A percentile compares a stretch with the other conserved stretches of the same genome.
phyloP scores from a whole-genome alignment of 2,329 filamentous ascomycete genomes.

The Phyllosticta citrichinensis region DNA sequence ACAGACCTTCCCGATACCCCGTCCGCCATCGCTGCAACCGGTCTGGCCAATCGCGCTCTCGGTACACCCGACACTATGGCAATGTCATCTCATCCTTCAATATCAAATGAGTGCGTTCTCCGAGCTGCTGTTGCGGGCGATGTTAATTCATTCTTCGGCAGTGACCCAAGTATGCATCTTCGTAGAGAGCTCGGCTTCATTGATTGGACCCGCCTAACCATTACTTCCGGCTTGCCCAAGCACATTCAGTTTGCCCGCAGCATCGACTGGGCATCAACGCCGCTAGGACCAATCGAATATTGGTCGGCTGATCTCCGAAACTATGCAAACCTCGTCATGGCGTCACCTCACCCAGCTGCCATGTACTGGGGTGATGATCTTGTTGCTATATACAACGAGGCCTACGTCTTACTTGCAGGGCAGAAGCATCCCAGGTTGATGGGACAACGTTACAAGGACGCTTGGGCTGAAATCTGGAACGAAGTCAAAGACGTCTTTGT shows the following conservation, averaged over 20 bases:
- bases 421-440: conserved; percentile 68
- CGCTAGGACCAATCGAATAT: conserved; percentile 63
- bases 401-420: conserved; percentile 62
- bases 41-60: conserved; percentile 1
- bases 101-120: conserved; percentile 32
- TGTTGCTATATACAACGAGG: conserved; percentile 62
- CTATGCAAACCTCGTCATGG: conserved; percentile 75
- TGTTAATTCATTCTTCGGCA: conserved; percentile 30
- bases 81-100: conserved; percentile 15
- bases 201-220: conserved; percentile 68
- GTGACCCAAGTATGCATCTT: conserved; percentile 13
- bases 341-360: conserved; percentile 46
- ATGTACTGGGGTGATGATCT: conserved; percentile 71
- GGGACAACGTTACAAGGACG: conserved; percentile 59
- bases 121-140: conserved; percentile 29
- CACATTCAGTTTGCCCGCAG: conserved; percentile 66
- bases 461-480: conserved; percentile 67
- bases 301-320: conserved; percentile 64
- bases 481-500: conserved; percentile 59
- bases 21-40: neutral
- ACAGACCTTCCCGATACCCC: neutral
- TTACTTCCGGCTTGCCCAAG: conserved; percentile 51
- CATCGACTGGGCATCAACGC: conserved; percentile 62
- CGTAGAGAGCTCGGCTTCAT: conserved; percentile 47
- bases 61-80: neutral